phyloP scores from a whole-genome alignment of 441 rosid genomes.

The Raphanus hybrid region DNA sequence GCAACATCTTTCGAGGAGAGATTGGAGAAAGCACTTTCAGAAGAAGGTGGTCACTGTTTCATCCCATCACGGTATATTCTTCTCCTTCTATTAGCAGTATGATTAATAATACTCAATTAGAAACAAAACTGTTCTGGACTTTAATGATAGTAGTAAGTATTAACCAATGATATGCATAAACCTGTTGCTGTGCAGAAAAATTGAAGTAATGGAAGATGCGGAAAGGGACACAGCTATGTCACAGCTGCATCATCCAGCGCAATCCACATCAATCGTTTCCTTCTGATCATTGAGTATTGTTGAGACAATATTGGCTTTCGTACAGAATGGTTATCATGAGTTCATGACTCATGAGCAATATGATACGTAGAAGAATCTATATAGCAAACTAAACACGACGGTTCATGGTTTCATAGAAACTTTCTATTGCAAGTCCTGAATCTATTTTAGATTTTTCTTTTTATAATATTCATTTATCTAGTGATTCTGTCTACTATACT shows the following conservation, averaged over 20 bases:
- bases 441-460: not conserved
- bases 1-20: constrained; percentile 95
- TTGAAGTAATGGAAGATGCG: constrained; percentile 25
- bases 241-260: constrained; percentile 53
- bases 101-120: too few species aligned
- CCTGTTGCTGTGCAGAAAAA: constrained; percentile 22
- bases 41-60: constrained; percentile 49
- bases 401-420: not conserved
- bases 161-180: constrained; percentile 6
- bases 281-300: constrained; percentile 40
- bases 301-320: not conserved
- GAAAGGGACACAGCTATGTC: constrained; percentile 75
- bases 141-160: not conserved
- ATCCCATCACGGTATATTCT: constrained; percentile 56
- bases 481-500: not conserved
- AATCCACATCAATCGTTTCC: constrained; percentile 65
- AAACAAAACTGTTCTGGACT: too few species aligned
- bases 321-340: constrained; percentile 20
- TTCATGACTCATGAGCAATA: constrained; percentile 23
- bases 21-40: constrained; percentile 89
- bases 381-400: not conserved
- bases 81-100: not conserved
- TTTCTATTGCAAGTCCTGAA: not conserved
- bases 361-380: constrained; percentile 13
- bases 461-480: not conserved